Evolutionary conservation across 2,329 filamentous ascomycete genomes (phyloP).

Genomic region (Fusarium drepaniforme): DNA sequence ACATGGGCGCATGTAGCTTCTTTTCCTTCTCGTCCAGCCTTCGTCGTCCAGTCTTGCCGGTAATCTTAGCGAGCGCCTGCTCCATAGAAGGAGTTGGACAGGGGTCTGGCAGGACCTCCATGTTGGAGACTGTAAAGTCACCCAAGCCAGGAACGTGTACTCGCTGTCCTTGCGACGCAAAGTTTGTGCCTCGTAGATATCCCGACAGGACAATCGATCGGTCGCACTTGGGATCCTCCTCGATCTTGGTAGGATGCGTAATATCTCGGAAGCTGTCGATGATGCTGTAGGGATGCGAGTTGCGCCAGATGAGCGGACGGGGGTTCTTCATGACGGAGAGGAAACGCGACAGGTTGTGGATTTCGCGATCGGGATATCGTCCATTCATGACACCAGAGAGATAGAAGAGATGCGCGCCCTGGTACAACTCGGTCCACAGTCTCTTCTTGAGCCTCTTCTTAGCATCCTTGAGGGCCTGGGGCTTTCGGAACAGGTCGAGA

Average conservation of each 20-base stretch:
- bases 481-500: conserved; percentile 94
- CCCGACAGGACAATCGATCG: conserved; percentile 92
- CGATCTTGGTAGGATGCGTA: conserved; percentile 91
- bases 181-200: conserved; percentile 95
- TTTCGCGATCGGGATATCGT: conserved; percentile 94
- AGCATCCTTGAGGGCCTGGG: conserved; percentile 89
- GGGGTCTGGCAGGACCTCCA: conserved; percentile 91
- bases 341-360: conserved; percentile 95
- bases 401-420: conserved; percentile 97
- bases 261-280: conserved; percentile 96
- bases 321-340: conserved; percentile 99
- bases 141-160: conserved; percentile 95
- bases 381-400: conserved; percentile 97
- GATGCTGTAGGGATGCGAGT: conserved; percentile 93
- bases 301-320: conserved; percentile 94
- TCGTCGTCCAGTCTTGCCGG: conserved; percentile 83
- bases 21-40: conserved; percentile 97
- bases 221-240: conserved; percentile 90
- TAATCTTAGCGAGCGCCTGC: conserved; percentile 85
- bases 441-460: conserved; percentile 97
- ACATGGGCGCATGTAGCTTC: conserved; percentile 96
- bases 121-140: conserved; percentile 84
- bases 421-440: conserved; percentile 97
- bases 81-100: conserved; percentile 95
- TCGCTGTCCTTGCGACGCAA: conserved; percentile 84